Evolutionary conservation across 2,329 filamentous ascomycete genomes (phyloP), one percentile per base, ranked within the genome.

Genomic region (Penicillium occitanis): DNA sequence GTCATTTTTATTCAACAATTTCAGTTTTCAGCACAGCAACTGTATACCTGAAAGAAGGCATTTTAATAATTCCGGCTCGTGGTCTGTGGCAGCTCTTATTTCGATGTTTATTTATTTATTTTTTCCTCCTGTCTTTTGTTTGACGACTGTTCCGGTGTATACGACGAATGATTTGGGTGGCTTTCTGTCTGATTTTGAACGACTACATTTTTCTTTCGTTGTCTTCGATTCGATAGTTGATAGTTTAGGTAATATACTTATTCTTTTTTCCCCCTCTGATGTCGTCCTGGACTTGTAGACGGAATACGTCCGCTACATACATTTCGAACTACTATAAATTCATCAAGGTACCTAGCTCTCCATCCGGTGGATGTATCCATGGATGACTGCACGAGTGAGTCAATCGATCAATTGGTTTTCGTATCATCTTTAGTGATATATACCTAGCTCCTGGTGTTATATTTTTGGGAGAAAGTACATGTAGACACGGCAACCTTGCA

Each of bases 171-270:
- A 62, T 40, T 17, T 40, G 11, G 60, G 46, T 28, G 60, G 60
- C 46, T 62, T n/a, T 62, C 19, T 55, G 53, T 37, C n/a, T 57
- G 50, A 30, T 57, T 57, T 35, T 57, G n/a, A 57, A 35, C 30
- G 51, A 35, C 30, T 28, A 28, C 3, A 25, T 51, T 37, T 14
- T 13, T 19, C 2, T 22, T 22, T 11, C n/a, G 30, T 57, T 57
- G 5, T 57, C n/a, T 55, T 57, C 33, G 19, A 22, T 57, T 57
- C 53, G 17, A 22, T 14, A 25, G 53, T 57, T 25, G 33, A 37
- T 57, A 57, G n/a, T 57, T 57, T 57, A 40, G 33, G 53, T 57
- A 25, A 37, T 25, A 57, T 57, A 57, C n/a, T 57, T 40, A 14
- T 30, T 53, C 25, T 28, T 51, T 14, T 19, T 14, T 48, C 13